phyloP scores from a whole-genome alignment of 139 green algal species.

The Tetraselmis chui region DNA sequence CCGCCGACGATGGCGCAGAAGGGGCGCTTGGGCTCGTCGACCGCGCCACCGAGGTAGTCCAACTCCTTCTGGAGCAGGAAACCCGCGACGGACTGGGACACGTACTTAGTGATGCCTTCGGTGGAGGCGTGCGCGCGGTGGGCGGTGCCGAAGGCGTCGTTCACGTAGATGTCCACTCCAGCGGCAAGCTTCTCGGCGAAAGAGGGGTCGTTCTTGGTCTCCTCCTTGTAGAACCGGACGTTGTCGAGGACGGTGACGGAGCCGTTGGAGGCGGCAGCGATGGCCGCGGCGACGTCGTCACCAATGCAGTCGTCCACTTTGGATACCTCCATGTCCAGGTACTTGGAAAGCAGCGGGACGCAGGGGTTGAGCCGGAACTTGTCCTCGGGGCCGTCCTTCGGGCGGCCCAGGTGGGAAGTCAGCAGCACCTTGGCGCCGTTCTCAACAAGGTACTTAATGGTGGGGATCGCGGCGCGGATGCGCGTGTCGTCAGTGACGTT shows the following conservation, averaged over 20 bases:
- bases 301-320: conserved; percentile 97
- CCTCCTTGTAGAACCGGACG: conserved; percentile 96
- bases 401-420: conserved; percentile 91
- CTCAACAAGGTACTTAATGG: conserved; percentile 89
- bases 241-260: conserved; percentile 86
- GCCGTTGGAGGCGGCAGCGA: conserved; percentile 70
- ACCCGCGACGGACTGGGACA: conserved; percentile 65
- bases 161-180: conserved; percentile 93
- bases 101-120: conserved; percentile 92
- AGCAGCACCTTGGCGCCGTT: conserved; percentile 98
- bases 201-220: conserved; percentile 92
- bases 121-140: conserved; percentile 97
- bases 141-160: conserved; percentile 98
- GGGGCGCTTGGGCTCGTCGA: conserved; percentile 81
- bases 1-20: conserved; percentile 97
- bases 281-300: conserved; percentile 63
- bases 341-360: conserved; percentile 74
- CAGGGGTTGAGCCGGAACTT: conserved; percentile 72
- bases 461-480: conserved; percentile 93
- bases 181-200: conserved; percentile 94
- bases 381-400: conserved; percentile 93
- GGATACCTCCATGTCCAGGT: conserved; percentile 81
- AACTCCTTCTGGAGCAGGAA: conserved; percentile 98
- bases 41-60: conserved; percentile 76
- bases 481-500: conserved; percentile 97